Percentiles rank a stretch among this genome's conserved stretches.
phyloP scores from a whole-genome alignment of 2,329 filamentous ascomycete species.

The Diaporthe capsici region DNA sequence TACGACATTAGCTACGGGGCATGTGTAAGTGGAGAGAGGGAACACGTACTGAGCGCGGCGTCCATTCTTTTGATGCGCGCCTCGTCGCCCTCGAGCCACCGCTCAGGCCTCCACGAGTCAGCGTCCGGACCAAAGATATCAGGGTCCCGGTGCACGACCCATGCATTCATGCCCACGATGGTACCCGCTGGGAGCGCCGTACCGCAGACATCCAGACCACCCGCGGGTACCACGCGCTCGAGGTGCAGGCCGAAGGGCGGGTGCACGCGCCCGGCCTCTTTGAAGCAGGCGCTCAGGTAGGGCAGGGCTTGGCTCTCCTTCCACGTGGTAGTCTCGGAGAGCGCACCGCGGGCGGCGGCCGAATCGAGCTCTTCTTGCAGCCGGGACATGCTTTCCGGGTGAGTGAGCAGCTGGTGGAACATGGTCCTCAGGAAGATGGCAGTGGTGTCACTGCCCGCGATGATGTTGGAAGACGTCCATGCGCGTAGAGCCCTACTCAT shows the following conservation, averaged over 20 bases:
- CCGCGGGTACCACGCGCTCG: constrained; percentile 44
- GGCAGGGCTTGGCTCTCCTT: constrained; percentile 66
- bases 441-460: constrained; percentile 4
- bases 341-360: background rate
- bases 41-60: background rate
- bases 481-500: background rate
- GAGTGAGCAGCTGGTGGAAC: constrained; percentile 7
- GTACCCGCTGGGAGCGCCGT: constrained; percentile 71
- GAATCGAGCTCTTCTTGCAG: background rate
- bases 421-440: constrained; percentile 9
- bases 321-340: constrained; percentile 45
- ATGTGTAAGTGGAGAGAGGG: background rate
- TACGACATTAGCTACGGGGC: background rate
- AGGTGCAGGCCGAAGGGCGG: constrained; percentile 47
- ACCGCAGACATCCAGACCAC: constrained; percentile 57
- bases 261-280: constrained; percentile 25
- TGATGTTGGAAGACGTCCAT: constrained; percentile 15
- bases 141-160: constrained; percentile 71
- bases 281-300: constrained; percentile 64
- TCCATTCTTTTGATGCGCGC: constrained; percentile 16
- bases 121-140: constrained; percentile 71
- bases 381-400: background rate
- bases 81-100: constrained; percentile 62
- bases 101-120: constrained; percentile 69
- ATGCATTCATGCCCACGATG: constrained; percentile 58